Percentiles rank a stretch among this genome's conserved stretches.
phyloP scores from a whole-genome alignment of 805 yeast genomes.

The Starmerella etchellsii region DNA sequence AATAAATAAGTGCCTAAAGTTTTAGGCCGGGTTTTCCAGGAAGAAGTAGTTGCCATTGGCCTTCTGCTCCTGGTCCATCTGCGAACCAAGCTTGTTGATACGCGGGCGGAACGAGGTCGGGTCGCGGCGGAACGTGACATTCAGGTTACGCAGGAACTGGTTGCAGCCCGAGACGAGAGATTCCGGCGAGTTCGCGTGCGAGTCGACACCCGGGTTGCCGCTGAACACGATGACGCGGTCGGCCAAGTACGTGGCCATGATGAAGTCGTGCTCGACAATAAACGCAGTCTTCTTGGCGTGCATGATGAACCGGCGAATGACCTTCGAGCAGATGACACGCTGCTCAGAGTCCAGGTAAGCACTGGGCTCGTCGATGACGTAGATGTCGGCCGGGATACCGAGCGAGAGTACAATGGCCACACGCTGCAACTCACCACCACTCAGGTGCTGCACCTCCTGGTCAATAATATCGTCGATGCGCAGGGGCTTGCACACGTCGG shows the following conservation, averaged over 20 bases:
- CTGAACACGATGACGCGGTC: constrained; percentile 98
- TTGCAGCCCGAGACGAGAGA: constrained; percentile 93
- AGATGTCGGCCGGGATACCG: constrained; percentile 91
- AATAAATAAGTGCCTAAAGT: no score
- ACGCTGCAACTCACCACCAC: constrained; percentile 99
- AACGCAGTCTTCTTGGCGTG: constrained; percentile 99
- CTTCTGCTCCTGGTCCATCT: constrained; percentile 98
- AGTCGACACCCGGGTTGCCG: constrained; percentile 79
- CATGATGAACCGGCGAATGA: constrained; percentile 87
- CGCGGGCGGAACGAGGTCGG: constrained; percentile 97
- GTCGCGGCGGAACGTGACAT: constrained; percentile 98
- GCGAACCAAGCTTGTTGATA: constrained; percentile 93
- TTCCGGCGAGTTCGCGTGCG: constrained; percentile 82
- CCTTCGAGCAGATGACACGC: constrained; percentile 98
- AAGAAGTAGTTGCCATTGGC: constrained; percentile 86
- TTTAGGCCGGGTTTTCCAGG: constrained; percentile 48
- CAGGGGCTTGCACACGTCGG: constrained; percentile 94
- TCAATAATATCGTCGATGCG: constrained; percentile 88
- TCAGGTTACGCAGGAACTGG: constrained; percentile 88
- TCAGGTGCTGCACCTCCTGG: constrained; percentile 92
- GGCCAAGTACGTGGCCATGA: constrained; percentile 98
- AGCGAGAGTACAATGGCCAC: constrained; percentile 92
- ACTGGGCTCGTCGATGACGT: constrained; percentile 96
- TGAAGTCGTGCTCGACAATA: constrained; percentile 98
- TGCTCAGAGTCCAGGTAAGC: constrained; percentile 99